Base-by-base conservation (phyloP, 116 monocot species). In the Cymodocea nodosa region DNA sequence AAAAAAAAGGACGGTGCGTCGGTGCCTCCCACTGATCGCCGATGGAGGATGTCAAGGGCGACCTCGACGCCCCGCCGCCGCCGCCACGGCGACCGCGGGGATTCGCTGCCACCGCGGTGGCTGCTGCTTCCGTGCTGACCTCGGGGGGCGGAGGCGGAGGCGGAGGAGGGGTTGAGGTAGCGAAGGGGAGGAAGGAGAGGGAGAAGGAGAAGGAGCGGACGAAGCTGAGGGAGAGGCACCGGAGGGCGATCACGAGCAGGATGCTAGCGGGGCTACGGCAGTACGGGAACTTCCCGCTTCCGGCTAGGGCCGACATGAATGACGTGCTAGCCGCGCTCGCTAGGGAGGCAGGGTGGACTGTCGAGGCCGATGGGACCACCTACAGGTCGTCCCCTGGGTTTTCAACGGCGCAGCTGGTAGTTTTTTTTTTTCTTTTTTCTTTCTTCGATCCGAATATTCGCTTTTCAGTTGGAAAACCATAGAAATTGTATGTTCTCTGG, bases 261-360 rank as follows among this genome's bases (percentile, higher is more conserved):
- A 98, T 98, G 84, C 92, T 98, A 4, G 77, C 97, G 9, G 97
- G 97, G 1, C 86, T 98, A 22, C 79, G 97, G 7, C 91, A 91
- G 78, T 79, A 88, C 66, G 91, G 92, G 20, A 98, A 91, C 71
- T 98, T 88, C 77, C 85, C 78, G 5, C 82, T 98, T 34, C 91
- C 87, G 5, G 91, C 88, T 7, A 81, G 97, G 35, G 97, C 97
- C 12, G 97, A 98, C 80, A 98, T 91, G 88, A 98, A 98, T 77
- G 97, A 98, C 71, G 97, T 98, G 35, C 83, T 98, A 57, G 91
- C 97, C 35, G 87, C 91, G 56, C 91, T 98, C 66, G 97, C 97
- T 13, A 88, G 97, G 9, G 87, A 88, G 71, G 88, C 97, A 11
- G 97, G 91, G 2, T 91, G 97, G 97, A 75, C 67, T 44, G 97